Evolutionary conservation across 1,284 basidiomycete genomes (phyloP).

Genomic region (Puccinia coronata): DNA sequence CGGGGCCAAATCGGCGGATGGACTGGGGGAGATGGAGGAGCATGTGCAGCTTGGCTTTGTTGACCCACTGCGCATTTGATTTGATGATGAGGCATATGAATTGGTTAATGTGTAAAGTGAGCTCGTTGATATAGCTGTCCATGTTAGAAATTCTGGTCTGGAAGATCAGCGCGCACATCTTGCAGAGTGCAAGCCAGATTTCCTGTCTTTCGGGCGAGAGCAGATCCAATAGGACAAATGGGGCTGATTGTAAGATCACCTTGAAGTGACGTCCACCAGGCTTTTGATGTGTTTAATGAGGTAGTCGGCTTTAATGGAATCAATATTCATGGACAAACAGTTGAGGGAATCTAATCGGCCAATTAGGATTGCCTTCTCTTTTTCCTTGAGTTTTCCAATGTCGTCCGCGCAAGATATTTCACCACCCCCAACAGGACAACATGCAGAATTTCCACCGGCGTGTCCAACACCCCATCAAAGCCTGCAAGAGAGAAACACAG

Average conservation of each 20-base stretch:
- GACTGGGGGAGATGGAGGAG: conserved; percentile 53
- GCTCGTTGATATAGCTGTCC: conserved; percentile 56
- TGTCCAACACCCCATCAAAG: conserved; percentile 58
- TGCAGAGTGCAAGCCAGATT: conserved; percentile 58
- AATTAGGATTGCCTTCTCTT: not conserved
- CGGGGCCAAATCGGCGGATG: conserved; percentile 32
- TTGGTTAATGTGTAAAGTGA: conserved; percentile 54
- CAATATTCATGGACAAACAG: too few species aligned
- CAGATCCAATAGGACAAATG: too few species aligned
- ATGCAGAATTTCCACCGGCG: conserved; percentile 60
- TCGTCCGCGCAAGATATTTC: conserved; percentile 61
- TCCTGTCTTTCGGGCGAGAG: conserved; percentile 56
- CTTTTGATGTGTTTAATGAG: too few species aligned
- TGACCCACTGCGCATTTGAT: conserved; percentile 59
- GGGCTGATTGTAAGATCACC: too few species aligned
- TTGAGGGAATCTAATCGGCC: too few species aligned
- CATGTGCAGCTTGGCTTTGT: conserved; percentile 61
- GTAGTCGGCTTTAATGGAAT: too few species aligned
- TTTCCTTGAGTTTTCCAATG: conserved; percentile 52
- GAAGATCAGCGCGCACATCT: conserved; percentile 59
- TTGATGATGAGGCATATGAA: conserved; percentile 56
- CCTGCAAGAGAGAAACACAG: too few species aligned
- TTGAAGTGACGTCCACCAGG: too few species aligned
- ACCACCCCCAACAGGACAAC: conserved; percentile 59
- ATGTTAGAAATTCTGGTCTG: conserved; percentile 59